A percentile compares a stretch with the other conserved stretches of the same genome.
These are phyloP conservation scores for Pneumocystis jirovecii DNA, from an alignment of 1,139 yeast genomes.

Conservation along the genomic window DNA sequence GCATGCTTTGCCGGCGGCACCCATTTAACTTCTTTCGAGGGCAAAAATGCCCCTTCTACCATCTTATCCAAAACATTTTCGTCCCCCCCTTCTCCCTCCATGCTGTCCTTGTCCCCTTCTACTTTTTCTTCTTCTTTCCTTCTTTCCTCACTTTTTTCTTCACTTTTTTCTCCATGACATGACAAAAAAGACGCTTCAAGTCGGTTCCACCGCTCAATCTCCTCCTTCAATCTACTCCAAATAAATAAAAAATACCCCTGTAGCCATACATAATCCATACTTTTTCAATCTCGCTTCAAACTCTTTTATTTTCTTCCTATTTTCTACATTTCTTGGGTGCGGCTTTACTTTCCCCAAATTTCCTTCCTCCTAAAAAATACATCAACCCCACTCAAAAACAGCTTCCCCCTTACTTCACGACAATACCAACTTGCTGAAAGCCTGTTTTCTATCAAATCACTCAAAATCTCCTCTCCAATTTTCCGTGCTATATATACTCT, in stretches of 20 bases:
- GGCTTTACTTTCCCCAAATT: conserved; percentile 43
- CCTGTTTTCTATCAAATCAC: conserved; percentile 44
- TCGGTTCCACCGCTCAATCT: conserved; percentile 8
- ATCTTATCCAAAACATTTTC: conserved; percentile 9
- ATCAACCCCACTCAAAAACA: conserved; percentile 11
- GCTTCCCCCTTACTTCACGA: conserved; percentile 22
- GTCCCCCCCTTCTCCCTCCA: neutral
- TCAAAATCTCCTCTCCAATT: conserved; percentile 48
- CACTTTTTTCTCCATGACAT: neutral
- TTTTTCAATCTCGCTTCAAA: conserved; percentile 3
- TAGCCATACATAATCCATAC: neutral
- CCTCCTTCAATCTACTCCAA: neutral
- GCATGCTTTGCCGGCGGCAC: neutral
- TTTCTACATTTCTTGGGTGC: conserved; percentile 32
- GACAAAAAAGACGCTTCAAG: conserved; percentile 2
- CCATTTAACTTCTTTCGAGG: conserved; percentile 4
- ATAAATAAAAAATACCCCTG: too few relatives aligned
- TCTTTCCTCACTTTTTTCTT: neutral
- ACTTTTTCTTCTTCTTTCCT: neutral
- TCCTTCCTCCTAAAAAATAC: conserved; percentile 26
- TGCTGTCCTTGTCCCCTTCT: conserved; percentile 5
- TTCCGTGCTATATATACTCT: conserved; percentile 43
- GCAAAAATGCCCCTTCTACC: conserved; percentile 8
- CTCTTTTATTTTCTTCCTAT: conserved; percentile 31
- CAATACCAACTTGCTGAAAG: conserved; percentile 57